Evolutionary conservation across 1,284 basidiomycete species (phyloP).

Genomic region (Trametes sp.): DNA sequence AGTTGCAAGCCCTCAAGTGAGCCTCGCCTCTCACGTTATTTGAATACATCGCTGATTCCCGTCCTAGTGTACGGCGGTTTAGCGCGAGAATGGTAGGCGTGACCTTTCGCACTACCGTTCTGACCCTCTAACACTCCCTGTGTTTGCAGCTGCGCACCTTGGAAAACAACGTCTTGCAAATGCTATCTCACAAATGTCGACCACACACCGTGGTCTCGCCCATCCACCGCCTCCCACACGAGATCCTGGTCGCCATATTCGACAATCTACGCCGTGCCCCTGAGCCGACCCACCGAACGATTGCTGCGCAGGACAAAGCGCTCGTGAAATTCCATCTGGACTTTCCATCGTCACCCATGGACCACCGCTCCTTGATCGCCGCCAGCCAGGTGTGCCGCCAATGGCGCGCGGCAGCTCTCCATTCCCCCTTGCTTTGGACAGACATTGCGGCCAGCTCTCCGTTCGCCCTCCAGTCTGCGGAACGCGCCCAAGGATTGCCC

Average conservation of each 20-base stretch:
- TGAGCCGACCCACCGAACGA: too few relatives aligned
- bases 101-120: too few relatives aligned
- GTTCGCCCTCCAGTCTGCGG: background rate
- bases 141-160: too few relatives aligned
- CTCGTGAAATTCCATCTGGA: background rate
- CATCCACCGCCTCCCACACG: background rate
- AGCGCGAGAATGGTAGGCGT: too few relatives aligned
- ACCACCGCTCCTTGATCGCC: conserved; percentile 5
- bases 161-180: too few relatives aligned
- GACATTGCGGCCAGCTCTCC: background rate
- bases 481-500: background rate
- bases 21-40: too few relatives aligned
- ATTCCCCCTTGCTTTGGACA: conserved; percentile 8
- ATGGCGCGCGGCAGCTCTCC: conserved; percentile 15
- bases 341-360: background rate
- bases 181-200: too few relatives aligned
- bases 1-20: too few relatives aligned
- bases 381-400: conserved; percentile 18
- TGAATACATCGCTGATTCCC: too few relatives aligned
- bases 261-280: background rate
- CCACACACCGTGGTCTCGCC: background rate
- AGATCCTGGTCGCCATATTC: background rate
- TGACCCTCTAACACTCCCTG: too few relatives aligned
- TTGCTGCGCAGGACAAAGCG: too few relatives aligned
- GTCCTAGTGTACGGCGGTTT: too few relatives aligned